These are phyloP conservation scores for Gossypium mustelinum DNA, from an alignment of 345 rosid genomes.

Conservation along the genomic window DNA sequence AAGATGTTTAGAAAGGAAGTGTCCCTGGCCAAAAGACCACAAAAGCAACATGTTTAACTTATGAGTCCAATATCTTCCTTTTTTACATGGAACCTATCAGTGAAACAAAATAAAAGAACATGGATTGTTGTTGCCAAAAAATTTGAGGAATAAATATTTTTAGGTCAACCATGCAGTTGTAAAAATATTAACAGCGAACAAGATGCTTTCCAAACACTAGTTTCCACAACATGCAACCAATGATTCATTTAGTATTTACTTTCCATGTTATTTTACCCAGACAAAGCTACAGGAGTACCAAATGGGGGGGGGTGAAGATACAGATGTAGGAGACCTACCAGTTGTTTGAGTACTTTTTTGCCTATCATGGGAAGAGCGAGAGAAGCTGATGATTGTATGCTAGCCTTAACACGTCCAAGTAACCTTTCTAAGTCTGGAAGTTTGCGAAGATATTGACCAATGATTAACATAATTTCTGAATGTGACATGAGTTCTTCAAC, in stretches of 20 bases:
- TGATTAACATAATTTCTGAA: constrained; percentile 48
- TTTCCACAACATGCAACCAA: neutral
- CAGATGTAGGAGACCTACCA: constrained; percentile 37
- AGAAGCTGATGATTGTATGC: constrained; percentile 57
- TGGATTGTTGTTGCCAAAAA: neutral
- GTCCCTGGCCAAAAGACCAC: neutral
- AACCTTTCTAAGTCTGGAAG: constrained; percentile 87
- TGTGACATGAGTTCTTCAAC: constrained; percentile 49
- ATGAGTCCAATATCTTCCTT: neutral
- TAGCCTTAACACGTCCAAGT: constrained; percentile 74
- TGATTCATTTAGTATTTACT: neutral
- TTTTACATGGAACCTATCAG: neutral
- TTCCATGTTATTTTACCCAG: neutral
- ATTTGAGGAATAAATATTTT: neutral
- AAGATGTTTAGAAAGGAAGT: neutral
- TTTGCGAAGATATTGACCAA: constrained; percentile 58
- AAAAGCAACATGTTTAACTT: constrained; percentile 1
- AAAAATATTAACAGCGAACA: neutral
- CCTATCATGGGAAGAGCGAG: constrained; percentile 68
- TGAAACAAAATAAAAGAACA: neutral
- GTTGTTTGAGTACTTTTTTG: constrained; percentile 62
- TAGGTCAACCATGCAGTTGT: neutral
- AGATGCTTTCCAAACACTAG: neutral
- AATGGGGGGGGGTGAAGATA: neutral
- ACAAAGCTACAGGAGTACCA: neutral